Base-by-base conservation (phyloP, 306 rosid species). In the Prosopis cineraria region DNA sequence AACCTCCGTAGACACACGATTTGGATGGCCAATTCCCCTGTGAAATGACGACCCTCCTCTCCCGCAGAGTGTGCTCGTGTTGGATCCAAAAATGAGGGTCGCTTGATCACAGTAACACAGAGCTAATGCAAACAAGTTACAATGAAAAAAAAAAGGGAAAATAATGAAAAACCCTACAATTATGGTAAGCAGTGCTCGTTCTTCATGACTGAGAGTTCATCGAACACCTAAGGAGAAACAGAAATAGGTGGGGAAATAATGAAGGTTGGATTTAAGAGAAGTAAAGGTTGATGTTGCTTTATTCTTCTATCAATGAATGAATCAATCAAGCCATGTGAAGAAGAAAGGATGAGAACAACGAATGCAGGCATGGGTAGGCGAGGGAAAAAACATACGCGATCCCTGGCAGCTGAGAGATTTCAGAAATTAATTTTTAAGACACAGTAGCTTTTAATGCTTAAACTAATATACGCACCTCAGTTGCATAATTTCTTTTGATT, bases 171-270 rank as follows among this genome's bases (percentile, higher is more conserved):
- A 81, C 86, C 85, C 89, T 84, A 59, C 5, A 72, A 76, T 62
- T 56, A 27, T 7, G 60, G 74, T 36, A 24, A 74, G 45, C 47
- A 24, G 60, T 4, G 24, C 39, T 79, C 43, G 56, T 75, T 82
- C 75, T 55, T 24, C 37, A 64, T 47, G 70, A 58, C 80, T 80
- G 79, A 75, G 84, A 82, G 84, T 77, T 72, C 50, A 65, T 24
- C 71, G 87, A 83, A 87, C 85, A 93, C 93, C 93, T 81, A 91
- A 87, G 79, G 77, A 78, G 90, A 79, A 19, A 64, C 7, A 36
- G 22, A 64, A 3, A 36, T 7, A 22, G 17, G 20, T 3, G 30
- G 27, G 6, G 10, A 3, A 65, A n/a, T n/a, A n/a, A n/a, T n/a
- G 74, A 68, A 77, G 78, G 55, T 79, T 72, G 64, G 80, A 73